Base-by-base conservation (phyloP, 306 rosid species). In the Cercis canadensis region DNA sequence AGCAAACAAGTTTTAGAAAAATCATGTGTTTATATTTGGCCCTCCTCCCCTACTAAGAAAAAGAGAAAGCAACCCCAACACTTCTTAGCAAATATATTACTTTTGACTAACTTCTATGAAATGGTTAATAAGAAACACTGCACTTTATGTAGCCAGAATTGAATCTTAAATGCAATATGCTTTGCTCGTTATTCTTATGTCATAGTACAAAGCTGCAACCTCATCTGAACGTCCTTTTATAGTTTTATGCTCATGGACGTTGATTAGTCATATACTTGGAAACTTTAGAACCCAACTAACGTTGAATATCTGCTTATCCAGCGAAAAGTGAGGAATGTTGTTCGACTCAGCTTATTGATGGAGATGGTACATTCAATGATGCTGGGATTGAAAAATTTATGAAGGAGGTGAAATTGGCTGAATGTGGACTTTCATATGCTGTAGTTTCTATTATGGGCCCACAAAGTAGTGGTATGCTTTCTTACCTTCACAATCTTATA, bases 371-470 rank as follows among this genome's bases (percentile, higher is more conserved):
- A 65, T 89, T 92, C 88, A 95, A 95, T 72, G 83, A 31, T 52
- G 10, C 80, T 8, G 99, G 97, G 62, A 52, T 95, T 19, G 99
- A 92, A 4, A 79, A 0, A 8, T 89, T 95, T 43, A 86, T 87
- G 81, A 87, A 92, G 85, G 93, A 87, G 74, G 90, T 92, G 75
- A 95, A 84, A 69, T 73, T 92, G 86, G 65, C 75, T 12, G 99
- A 89, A 77, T 95, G 99, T 53, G 99, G 99, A 61, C 99, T 95
- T 74, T 95, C 97, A 0, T 95, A 95, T 68, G 97, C 99, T 2
- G 79, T 95, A 15, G 97, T 89, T 82, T 91, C 99, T 62, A 92
- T 95, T 19, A 92, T 95, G 99, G 99, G 99, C 17, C 99, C 99
- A 29, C 99, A 95, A 75, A 95, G 99, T 82, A 95, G 99, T 80